These are phyloP conservation scores for Pseudocercospora pini-densiflorae DNA, from an alignment of 2,329 filamentous ascomycete species.

Conservation along the genomic window DNA sequence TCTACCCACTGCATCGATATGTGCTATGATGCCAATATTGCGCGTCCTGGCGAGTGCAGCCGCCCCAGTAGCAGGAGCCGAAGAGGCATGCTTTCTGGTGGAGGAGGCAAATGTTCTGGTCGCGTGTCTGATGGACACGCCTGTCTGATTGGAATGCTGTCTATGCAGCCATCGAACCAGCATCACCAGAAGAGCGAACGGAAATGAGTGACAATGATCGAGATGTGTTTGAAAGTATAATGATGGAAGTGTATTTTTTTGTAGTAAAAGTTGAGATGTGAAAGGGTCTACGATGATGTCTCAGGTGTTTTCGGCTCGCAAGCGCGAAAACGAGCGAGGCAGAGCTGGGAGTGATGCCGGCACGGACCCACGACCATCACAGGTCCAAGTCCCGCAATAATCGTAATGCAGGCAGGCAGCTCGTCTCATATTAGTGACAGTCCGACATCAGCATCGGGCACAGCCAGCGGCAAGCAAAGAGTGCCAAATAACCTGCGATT, in stretches of 20 bases:
- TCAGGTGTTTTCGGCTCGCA: background rate
- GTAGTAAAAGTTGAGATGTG: background rate
- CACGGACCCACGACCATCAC: background rate
- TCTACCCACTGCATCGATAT: slow-evolving; percentile 80
- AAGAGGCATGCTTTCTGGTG: slow-evolving; percentile 13
- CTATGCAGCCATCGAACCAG: slow-evolving; percentile 29
- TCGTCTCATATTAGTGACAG: background rate
- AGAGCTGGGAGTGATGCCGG: background rate
- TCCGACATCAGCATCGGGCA: slow-evolving; percentile 14
- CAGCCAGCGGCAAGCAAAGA: slow-evolving; percentile 29
- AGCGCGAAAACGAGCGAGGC: background rate
- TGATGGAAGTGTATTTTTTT: background rate
- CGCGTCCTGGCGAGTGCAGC: slow-evolving; percentile 10
- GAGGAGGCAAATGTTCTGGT: slow-evolving; percentile 18
- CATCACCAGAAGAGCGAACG: slow-evolving; percentile 17
- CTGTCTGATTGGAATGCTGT: slow-evolving; percentile 17
- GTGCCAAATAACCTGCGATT: slow-evolving; percentile 38
- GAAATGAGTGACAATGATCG: background rate
- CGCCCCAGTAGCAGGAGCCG: background rate
- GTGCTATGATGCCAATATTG: slow-evolving; percentile 98
- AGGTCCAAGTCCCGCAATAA: background rate
- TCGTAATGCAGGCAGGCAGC: background rate
- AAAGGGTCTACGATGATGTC: background rate
- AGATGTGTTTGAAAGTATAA: background rate
- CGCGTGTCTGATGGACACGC: background rate